phyloP scores from a whole-genome alignment of 192 early-diverging fungal genomes.

The Mortierella claussenii region DNA sequence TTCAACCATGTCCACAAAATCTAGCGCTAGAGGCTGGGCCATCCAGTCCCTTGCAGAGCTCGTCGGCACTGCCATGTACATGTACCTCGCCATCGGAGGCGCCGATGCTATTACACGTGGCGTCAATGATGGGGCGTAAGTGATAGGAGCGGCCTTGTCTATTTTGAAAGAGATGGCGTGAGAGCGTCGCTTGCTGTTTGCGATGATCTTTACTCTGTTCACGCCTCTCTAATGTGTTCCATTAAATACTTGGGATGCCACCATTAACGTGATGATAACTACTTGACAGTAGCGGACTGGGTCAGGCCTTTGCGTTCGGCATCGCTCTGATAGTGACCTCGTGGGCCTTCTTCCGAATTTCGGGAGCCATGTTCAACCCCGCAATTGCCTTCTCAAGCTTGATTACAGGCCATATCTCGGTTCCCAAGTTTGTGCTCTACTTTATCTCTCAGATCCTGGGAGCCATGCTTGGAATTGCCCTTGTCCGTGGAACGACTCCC shows the following conservation, averaged over 20 bases:
- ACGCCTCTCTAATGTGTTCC: too few relatives aligned
- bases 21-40: constrained; percentile 9
- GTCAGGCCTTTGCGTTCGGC: constrained; percentile 59
- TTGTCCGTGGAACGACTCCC: constrained; percentile 38
- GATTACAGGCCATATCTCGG: constrained; percentile 61
- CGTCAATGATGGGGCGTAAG: constrained; percentile 26
- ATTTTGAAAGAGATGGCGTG: too few relatives aligned
- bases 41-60: constrained; percentile 49
- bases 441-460: constrained; percentile 70
- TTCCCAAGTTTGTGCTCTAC: constrained; percentile 56
- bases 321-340: constrained; percentile 55
- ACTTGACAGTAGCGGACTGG: constrained; percentile 14
- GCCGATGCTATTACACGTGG: constrained; percentile 32
- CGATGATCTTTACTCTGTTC: too few relatives aligned
- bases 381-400: constrained; percentile 70
- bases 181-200: too few relatives aligned
- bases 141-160: too few relatives aligned
- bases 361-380: constrained; percentile 71
- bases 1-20: background rate
- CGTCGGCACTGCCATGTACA: constrained; percentile 54
- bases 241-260: too few relatives aligned
- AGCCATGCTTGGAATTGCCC: constrained; percentile 60
- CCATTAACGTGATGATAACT: too few relatives aligned
- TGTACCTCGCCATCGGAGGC: constrained; percentile 56
- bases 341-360: constrained; percentile 63